Evolutionary conservation across 1,284 basidiomycete species (phyloP).

Genomic region (Ganoderma lingzhi): DNA sequence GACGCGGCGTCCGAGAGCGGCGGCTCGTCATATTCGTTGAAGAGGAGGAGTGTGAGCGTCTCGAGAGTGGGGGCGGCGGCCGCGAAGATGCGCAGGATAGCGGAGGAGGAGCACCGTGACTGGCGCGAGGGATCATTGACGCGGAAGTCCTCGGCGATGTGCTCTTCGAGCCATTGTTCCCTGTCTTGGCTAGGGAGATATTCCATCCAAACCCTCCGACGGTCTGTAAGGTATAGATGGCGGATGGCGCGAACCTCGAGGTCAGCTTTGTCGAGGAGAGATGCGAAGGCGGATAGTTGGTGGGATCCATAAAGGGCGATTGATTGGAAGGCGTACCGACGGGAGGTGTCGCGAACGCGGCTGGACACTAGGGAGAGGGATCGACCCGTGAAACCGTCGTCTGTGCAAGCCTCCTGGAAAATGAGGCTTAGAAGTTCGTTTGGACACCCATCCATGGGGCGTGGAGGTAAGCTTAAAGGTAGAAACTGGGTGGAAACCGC

Average conservation of each 20-base stretch:
- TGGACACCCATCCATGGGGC: neutral
- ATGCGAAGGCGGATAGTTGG: neutral
- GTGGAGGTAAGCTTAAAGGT: too few relatives aligned
- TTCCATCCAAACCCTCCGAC: neutral
- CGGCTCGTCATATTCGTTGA: neutral
- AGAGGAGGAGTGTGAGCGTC: neutral
- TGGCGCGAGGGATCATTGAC: neutral
- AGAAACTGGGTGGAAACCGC: too few relatives aligned
- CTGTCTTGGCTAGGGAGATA: neutral
- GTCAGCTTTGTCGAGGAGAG: neutral
- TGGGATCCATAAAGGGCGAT: neutral
- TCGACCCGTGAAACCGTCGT: neutral
- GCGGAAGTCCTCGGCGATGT: neutral
- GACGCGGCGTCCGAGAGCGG: neutral
- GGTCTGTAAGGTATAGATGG: neutral
- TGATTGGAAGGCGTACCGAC: neutral
- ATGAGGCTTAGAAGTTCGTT: neutral
- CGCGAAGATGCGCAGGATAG: neutral
- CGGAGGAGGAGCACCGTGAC: neutral
- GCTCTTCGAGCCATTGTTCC: neutral
- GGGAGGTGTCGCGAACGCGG: neutral
- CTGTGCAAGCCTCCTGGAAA: neutral
- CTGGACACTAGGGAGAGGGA: neutral
- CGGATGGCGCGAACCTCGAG: neutral
- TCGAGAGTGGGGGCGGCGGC: neutral